These are phyloP conservation scores for Calonectria pseudoreteaudii DNA, from an alignment of 2,329 filamentous ascomycete genomes.

Conservation along the genomic window DNA sequence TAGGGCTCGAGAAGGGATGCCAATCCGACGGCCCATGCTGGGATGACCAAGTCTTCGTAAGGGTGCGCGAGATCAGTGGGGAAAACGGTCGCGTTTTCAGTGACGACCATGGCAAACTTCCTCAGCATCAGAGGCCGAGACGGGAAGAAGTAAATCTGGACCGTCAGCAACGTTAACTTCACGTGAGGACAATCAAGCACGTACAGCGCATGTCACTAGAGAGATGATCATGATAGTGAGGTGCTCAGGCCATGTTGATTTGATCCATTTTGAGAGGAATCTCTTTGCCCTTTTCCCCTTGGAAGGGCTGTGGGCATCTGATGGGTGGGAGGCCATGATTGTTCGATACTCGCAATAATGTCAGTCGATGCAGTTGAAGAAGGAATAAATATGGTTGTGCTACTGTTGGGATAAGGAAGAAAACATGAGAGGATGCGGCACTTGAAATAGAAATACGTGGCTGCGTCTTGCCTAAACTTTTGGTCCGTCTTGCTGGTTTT, in stretches of 20 bases:
- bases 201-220: constrained; percentile 45
- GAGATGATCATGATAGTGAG: constrained; percentile 68
- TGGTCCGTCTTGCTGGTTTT: not conserved
- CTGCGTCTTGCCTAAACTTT: not conserved
- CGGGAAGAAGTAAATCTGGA: constrained; percentile 58
- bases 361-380: not conserved
- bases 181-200: not conserved
- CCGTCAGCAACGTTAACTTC: constrained; percentile 13
- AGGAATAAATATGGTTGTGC: not conserved
- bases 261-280: constrained; percentile 63
- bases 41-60: constrained; percentile 70
- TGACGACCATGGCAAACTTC: constrained; percentile 72
- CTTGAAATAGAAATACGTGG: not conserved
- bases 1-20: constrained; percentile 70
- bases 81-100: constrained; percentile 69
- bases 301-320: not conserved
- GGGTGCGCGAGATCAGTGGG: constrained; percentile 75
- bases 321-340: not conserved
- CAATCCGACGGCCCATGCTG: constrained; percentile 68
- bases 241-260: constrained; percentile 69
- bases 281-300: constrained; percentile 23
- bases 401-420: not conserved
- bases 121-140: constrained; percentile 66
- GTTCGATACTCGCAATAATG: not conserved
- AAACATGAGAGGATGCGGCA: not conserved